A percentile compares a stretch with the other conserved stretches of the same genome.
Evolutionary conservation across 2,329 filamentous ascomycete genomes (phyloP).

Genomic region (Sphaerulina musiva): DNA sequence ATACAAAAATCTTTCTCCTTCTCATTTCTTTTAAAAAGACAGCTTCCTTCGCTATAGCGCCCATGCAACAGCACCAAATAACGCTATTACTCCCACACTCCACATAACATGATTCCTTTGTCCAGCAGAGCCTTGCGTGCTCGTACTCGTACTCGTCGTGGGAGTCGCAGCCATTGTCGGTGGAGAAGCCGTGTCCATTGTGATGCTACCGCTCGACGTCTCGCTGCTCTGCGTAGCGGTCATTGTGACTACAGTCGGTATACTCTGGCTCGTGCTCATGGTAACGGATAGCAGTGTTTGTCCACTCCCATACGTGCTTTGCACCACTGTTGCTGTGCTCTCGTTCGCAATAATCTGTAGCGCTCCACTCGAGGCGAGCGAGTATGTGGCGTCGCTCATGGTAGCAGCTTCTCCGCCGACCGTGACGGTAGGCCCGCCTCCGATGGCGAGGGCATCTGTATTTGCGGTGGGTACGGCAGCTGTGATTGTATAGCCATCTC

Average conservation of each 20-base stretch:
- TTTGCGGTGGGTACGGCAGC: conserved; percentile 5
- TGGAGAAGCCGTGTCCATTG: background rate
- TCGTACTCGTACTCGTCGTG: background rate
- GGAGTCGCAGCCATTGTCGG: background rate
- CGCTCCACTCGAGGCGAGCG: conserved; percentile 4
- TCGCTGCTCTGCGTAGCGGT: background rate
- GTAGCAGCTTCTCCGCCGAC: background rate
- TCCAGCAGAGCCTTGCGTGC: conserved; percentile 3
- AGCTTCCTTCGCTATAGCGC: background rate
- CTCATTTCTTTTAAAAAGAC: too few species aligned
- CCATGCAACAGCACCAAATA: background rate
- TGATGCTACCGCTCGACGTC: background rate
- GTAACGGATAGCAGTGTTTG: conserved; percentile 3
- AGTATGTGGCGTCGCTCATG: background rate
- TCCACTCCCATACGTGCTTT: conserved; percentile 5
- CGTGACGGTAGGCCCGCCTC: background rate
- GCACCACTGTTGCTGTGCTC: background rate
- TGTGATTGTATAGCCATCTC: conserved; percentile 5
- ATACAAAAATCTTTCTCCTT: too few species aligned
- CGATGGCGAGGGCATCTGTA: conserved; percentile 5
- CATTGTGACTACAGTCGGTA: background rate
- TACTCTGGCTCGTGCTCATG: background rate
- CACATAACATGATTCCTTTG: conserved; percentile 1
- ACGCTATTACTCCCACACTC: background rate
- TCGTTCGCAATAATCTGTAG: background rate